A percentile compares a stretch with the other conserved stretches of the same genome.
Conservation (phyloP, 345 rosid species). For the Brassica rapa region DNA sequence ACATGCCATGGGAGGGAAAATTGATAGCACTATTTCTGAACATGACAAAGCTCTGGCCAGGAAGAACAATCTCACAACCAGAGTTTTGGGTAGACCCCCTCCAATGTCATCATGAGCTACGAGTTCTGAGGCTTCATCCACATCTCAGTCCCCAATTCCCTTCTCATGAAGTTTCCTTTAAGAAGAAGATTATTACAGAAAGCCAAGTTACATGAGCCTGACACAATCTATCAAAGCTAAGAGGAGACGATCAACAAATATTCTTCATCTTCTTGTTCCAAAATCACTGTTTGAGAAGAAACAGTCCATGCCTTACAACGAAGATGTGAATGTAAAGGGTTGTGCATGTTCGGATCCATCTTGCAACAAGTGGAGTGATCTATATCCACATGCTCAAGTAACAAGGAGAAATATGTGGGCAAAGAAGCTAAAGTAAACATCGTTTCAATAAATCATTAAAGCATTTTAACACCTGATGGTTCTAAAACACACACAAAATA, state of each 20-base stretch:
- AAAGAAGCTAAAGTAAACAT: slow-evolving; percentile 31
- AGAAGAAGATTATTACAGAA: slow-evolving; percentile 49
- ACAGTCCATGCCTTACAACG: slow-evolving; percentile 49
- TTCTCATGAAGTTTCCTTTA: slow-evolving; percentile 42
- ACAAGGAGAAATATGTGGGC: slow-evolving; percentile 39
- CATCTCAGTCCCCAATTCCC: slow-evolving; percentile 54
- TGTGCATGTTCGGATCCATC: slow-evolving; percentile 45
- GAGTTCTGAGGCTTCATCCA: slow-evolving; percentile 64
- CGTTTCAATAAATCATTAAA: background rate
- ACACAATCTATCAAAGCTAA: slow-evolving; percentile 76
- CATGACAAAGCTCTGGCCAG: slow-evolving; percentile 55
- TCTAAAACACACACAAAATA: slow-evolving; percentile 11
- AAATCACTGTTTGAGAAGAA: slow-evolving; percentile 41
- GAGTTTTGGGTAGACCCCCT: slow-evolving; percentile 57
- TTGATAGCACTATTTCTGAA: slow-evolving; percentile 41
- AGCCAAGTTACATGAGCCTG: slow-evolving; percentile 78
- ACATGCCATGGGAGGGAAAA: slow-evolving; percentile 48
- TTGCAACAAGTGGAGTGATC: slow-evolving; percentile 23
- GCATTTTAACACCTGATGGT: slow-evolving; percentile 39
- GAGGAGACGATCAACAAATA: slow-evolving; percentile 47
- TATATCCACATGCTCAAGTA: slow-evolving; percentile 54
- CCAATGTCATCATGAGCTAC: slow-evolving; percentile 50
- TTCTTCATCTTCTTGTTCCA: slow-evolving; percentile 36
- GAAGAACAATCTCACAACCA: slow-evolving; percentile 60
- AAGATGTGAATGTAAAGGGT: slow-evolving; percentile 53